These are phyloP conservation scores for Gypsophila paniculata DNA, from an alignment of 179 eudicot species.

Conservation along the genomic window DNA sequence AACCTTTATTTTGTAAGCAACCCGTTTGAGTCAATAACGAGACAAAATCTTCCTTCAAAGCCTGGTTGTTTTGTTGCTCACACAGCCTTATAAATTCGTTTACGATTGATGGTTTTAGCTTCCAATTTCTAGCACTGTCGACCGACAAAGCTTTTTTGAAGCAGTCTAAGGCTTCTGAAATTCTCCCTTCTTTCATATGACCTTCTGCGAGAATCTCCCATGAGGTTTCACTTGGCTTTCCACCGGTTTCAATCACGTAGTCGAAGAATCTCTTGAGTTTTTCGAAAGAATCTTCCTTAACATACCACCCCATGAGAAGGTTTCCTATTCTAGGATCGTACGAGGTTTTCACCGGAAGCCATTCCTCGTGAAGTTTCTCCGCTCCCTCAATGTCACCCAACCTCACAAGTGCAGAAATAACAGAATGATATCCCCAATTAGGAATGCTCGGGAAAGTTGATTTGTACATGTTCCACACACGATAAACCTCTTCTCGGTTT, in stretches of 20 bases:
- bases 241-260: slow-evolving; percentile 51
- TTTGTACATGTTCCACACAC: slow-evolving; percentile 69
- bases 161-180: slow-evolving; percentile 63
- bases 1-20: slow-evolving; percentile 37
- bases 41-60: slow-evolving; percentile 46
- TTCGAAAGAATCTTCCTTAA: slow-evolving; percentile 47
- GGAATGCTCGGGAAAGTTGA: slow-evolving; percentile 45
- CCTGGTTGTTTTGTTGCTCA: slow-evolving; percentile 34
- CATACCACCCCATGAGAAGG: slow-evolving; percentile 58
- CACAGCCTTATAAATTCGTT: slow-evolving; percentile 38
- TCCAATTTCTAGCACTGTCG: slow-evolving; percentile 52
- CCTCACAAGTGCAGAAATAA: slow-evolving; percentile 62
- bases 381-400: slow-evolving; percentile 73
- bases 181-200: slow-evolving; percentile 43
- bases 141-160: slow-evolving; percentile 49
- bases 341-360: slow-evolving; percentile 46
- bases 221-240: slow-evolving; percentile 57
- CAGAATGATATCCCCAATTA: slow-evolving; percentile 61
- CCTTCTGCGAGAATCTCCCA: slow-evolving; percentile 79
- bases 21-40: slow-evolving; percentile 51
- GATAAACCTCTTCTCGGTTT: slow-evolving; percentile 64
- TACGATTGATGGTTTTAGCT: slow-evolving; percentile 48
- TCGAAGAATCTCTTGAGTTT: slow-evolving; percentile 59
- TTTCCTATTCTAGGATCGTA: slow-evolving; percentile 68
- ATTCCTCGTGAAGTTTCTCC: slow-evolving; percentile 60